Evolutionary conservation across 345 rosid species (phyloP).

Genomic region (Euphorbia lathyris): DNA sequence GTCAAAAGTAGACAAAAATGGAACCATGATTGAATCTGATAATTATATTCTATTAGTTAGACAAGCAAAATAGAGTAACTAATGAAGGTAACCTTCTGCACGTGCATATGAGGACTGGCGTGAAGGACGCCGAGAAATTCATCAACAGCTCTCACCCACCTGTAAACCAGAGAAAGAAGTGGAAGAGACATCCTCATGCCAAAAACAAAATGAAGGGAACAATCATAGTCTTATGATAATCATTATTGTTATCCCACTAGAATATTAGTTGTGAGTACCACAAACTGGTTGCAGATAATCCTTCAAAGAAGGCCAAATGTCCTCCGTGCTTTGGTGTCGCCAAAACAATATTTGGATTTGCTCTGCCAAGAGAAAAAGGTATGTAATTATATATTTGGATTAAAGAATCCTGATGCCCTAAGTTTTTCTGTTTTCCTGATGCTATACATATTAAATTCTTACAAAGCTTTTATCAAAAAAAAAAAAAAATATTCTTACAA

Average conservation of each 20-base stretch:
- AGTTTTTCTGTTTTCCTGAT: too few relatives aligned
- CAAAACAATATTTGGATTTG: conserved; percentile 71
- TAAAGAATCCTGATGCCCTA: too few relatives aligned
- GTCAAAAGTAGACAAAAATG: background rate
- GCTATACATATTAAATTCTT: too few relatives aligned
- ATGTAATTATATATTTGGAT: background rate
- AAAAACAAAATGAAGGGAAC: background rate
- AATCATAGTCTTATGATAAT: background rate
- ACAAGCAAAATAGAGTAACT: background rate
- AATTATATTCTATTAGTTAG: background rate
- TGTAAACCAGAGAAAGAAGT: conserved; percentile 25
- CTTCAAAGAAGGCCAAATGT: conserved; percentile 90
- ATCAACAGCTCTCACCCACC: conserved; percentile 86
- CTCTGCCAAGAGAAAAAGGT: conserved; percentile 33
- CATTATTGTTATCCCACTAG: background rate
- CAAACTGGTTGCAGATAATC: conserved; percentile 54
- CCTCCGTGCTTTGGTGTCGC: conserved; percentile 79
- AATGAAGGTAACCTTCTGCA: conserved; percentile 42
- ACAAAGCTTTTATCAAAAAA: too few relatives aligned
- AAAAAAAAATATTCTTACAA: too few relatives aligned
- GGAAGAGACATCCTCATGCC: background rate
- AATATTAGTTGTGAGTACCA: conserved; percentile 43
- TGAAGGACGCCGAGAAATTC: conserved; percentile 68
- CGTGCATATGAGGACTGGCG: conserved; percentile 64
- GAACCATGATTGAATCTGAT: background rate